Conservation (phyloP, 2,329 filamentous ascomycete species). For the Ilyonectria sp. region DNA sequence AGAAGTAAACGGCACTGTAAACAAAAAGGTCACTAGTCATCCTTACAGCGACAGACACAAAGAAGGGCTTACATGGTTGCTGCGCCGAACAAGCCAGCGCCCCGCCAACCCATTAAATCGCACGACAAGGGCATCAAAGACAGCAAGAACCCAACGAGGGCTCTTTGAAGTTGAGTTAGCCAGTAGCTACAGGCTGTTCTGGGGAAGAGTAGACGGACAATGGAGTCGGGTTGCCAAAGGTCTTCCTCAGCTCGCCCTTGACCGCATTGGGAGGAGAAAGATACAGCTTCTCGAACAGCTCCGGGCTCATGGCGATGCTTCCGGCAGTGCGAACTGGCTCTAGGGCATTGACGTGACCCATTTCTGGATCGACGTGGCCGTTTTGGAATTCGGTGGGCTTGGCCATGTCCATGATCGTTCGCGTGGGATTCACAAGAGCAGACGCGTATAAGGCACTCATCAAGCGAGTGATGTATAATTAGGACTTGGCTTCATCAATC, state of each 20-base stretch:
- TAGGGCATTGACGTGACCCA: conserved; percentile 29
- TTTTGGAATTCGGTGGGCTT: conserved; percentile 40
- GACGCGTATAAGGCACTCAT: background rate
- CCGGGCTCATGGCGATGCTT: conserved; percentile 65
- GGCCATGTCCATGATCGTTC: background rate
- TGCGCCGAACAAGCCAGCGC: conserved; percentile 61
- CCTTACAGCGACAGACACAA: conserved; percentile 3
- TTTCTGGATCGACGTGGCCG: background rate
- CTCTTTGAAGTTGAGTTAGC: conserved; percentile 50
- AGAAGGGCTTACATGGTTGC: conserved; percentile 59
- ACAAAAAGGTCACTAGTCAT: background rate
- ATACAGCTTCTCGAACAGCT: conserved; percentile 74
- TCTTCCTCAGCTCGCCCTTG: conserved; percentile 66
- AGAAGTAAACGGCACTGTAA: conserved; percentile 61
- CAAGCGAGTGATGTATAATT: background rate
- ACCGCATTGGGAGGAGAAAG: conserved; percentile 66
- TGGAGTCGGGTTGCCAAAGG: conserved; percentile 72
- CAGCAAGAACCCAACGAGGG: conserved; percentile 65
- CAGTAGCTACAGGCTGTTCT: background rate
- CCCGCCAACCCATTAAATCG: conserved; percentile 68
- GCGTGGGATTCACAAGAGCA: background rate
- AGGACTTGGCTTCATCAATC: background rate
- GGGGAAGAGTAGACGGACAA: conserved; percentile 58
- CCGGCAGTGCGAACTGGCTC: conserved; percentile 40
- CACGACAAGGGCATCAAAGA: conserved; percentile 62